These are phyloP conservation scores for Fraxinus americana DNA, from an alignment of 257 asterid species.

Conservation along the genomic window DNA sequence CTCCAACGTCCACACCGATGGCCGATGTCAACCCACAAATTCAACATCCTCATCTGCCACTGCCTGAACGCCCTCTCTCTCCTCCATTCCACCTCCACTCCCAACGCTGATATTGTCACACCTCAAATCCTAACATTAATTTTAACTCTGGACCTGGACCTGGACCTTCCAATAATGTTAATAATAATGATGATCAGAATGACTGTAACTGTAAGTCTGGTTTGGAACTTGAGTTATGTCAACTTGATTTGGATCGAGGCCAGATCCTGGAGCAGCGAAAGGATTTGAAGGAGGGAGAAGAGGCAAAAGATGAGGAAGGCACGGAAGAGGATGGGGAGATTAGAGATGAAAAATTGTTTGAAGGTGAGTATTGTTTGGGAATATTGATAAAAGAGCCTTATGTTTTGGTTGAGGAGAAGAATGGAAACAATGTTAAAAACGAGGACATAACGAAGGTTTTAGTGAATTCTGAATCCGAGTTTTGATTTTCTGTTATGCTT, in stretches of 20 bases:
- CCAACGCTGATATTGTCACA: slow-evolving; percentile 20
- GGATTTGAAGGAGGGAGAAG: slow-evolving; percentile 34
- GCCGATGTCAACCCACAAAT: slow-evolving; percentile 60
- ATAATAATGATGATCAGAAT: not conserved
- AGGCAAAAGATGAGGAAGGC: slow-evolving; percentile 28
- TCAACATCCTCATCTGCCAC: slow-evolving; percentile 65
- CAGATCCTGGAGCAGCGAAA: not conserved
- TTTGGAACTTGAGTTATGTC: slow-evolving; percentile 30
- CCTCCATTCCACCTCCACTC: slow-evolving; percentile 34
- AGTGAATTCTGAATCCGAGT: slow-evolving; percentile 30
- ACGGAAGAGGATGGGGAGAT: slow-evolving; percentile 9
- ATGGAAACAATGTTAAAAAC: slow-evolving; percentile 26
- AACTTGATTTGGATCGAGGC: not conserved
- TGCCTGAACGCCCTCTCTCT: slow-evolving; percentile 61
- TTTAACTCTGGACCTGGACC: not conserved
- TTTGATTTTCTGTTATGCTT: not conserved
- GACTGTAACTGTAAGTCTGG: slow-evolving; percentile 17
- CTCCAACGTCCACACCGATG: slow-evolving; percentile 63
- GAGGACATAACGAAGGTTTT: slow-evolving; percentile 28
- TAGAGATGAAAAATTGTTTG: slow-evolving; percentile 16
- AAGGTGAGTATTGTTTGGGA: slow-evolving; percentile 28
- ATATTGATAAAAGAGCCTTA: slow-evolving; percentile 38
- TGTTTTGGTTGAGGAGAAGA: slow-evolving; percentile 34
- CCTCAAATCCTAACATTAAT: slow-evolving; percentile 38
- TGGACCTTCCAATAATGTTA: not conserved